Evolutionary conservation across 768 basidiomycete species (phyloP).

Genomic region (Sarcodon sp.): DNA sequence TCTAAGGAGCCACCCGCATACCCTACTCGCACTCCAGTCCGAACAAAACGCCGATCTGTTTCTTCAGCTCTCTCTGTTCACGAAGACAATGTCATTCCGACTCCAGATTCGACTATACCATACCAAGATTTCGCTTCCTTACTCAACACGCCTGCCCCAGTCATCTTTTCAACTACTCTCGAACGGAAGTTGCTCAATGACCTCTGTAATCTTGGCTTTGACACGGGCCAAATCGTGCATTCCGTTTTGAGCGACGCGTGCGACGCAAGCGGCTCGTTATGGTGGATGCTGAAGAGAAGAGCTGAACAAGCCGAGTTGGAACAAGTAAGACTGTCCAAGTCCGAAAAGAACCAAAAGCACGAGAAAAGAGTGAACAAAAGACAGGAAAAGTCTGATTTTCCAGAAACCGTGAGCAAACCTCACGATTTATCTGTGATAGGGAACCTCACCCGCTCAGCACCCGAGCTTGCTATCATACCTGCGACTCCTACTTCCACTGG

Average conservation of each 20-base stretch:
- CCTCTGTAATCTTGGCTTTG: slow-evolving; percentile 71
- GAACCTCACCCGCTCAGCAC: slow-evolving; percentile 25
- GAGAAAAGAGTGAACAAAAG: slow-evolving; percentile 17
- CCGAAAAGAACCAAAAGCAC: slow-evolving; percentile 13
- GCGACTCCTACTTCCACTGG: slow-evolving; percentile 49
- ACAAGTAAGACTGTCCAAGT: slow-evolving; percentile 15
- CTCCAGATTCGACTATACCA: slow-evolving; percentile 19
- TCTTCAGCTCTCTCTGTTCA: slow-evolving; percentile 70
- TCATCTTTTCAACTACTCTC: slow-evolving; percentile 77
- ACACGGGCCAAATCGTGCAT: slow-evolving; percentile 92
- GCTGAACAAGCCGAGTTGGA: slow-evolving; percentile 47
- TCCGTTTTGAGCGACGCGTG: slow-evolving; percentile 88
- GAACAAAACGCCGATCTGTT: slow-evolving; percentile 92
- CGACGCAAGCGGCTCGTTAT: slow-evolving; percentile 80
- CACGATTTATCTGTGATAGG: slow-evolving; percentile 5
- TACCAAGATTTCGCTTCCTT: slow-evolving; percentile 49
- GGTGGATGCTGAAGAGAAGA: slow-evolving; percentile 93
- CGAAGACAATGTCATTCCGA: neutral
- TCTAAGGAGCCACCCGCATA: slow-evolving; percentile 36
- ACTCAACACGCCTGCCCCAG: slow-evolving; percentile 52
- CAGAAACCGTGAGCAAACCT: slow-evolving; percentile 2
- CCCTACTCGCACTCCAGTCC: slow-evolving; percentile 79
- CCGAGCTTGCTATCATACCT: slow-evolving; percentile 63
- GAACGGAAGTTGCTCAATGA: slow-evolving; percentile 73
- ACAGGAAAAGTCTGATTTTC: slow-evolving; percentile 1